A percentile compares a stretch with the other conserved stretches of the same genome.
phyloP scores from a whole-genome alignment of 2,329 filamentous ascomycete genomes.

The Sporothrix luriei region DNA sequence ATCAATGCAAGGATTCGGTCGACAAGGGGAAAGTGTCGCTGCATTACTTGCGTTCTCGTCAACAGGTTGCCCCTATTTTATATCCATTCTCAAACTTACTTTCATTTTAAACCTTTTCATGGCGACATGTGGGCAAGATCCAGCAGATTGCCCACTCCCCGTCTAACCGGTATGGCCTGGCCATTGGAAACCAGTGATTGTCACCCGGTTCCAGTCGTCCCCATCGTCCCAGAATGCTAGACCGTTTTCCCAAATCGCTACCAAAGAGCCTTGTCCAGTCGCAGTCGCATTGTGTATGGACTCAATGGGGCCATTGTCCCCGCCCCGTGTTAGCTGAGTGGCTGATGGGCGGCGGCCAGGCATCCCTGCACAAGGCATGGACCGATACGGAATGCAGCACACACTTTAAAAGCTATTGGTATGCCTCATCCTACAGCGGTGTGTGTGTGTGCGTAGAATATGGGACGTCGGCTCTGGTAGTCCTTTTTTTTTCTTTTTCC shows the following conservation, averaged over 20 bases:
- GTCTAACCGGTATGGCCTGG: slow-evolving; percentile 9
- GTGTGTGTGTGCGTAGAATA: background rate
- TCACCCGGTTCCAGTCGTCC: background rate
- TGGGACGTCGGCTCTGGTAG: slow-evolving; percentile 22
- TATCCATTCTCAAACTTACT: background rate
- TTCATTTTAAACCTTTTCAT: background rate
- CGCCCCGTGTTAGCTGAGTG: slow-evolving; percentile 17
- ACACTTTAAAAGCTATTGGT: too few relatives aligned
- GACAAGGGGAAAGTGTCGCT: background rate
- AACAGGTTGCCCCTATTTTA: background rate
- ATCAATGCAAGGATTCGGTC: background rate
- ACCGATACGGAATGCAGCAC: too few relatives aligned
- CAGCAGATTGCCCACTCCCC: slow-evolving; percentile 6
- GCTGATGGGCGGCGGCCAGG: background rate
- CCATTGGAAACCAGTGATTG: background rate
- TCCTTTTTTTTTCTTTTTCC: background rate
- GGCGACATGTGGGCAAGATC: background rate
- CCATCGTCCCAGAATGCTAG: background rate
- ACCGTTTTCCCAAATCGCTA: background rate
- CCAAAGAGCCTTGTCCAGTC: background rate
- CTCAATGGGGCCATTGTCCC: background rate
- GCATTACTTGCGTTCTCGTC: background rate
- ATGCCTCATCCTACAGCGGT: too few relatives aligned
- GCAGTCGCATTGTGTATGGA: slow-evolving; percentile 8
- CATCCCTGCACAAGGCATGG: background rate